Base-by-base conservation (phyloP, 345 rosid species). In the Boechera divaricarpa region DNA sequence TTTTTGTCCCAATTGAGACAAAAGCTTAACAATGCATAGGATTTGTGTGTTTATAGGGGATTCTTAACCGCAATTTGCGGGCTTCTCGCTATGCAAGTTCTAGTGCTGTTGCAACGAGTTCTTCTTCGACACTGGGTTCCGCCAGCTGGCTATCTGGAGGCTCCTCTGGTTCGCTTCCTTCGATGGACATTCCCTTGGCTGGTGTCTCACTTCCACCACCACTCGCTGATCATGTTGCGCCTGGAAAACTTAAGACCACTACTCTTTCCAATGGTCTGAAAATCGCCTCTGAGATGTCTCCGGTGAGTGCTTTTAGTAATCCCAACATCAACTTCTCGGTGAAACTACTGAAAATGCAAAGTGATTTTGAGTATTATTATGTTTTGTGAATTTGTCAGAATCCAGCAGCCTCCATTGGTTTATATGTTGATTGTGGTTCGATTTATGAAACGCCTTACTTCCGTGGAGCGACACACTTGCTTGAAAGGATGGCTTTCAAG, bases 401-500 rank as follows among this genome's bases (percentile, higher is more conserved):
- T 74, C 91, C 98, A 54, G 86, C 85, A 10, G 98, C 96, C 45
- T 91, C 98, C 24, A 78, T 95, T 70, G 96, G 98, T 39, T 79
- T 95, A 55, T 92, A 89, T 69, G 73, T 92, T 47, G 90, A 85
- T 32, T 83, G 86, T 76, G 91, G 98, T 51, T 88, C 98, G 39
- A 77, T 89, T 11, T 86, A 95, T 63, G 97, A 91, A 86, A 83
- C 91, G 10, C 90, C 93, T 26, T n/a, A 31, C 38, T 77, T 86
- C 54, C 83, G 76, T 81, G 99, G 98, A 64, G 88, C 86, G 4
- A 82, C 96, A 1, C 98, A 95, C 69, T 75, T 92, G 76, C 88
- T 95, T 76, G 94, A 95, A 72, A 85, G 90, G 38, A 95, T 91
- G 99, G 92, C 96, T 65, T 94, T 92, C 80, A 94, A 87, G 83